These are phyloP conservation scores for Scleroderma bovista DNA, from an alignment of 768 basidiomycete genomes.

Conservation along the genomic window DNA sequence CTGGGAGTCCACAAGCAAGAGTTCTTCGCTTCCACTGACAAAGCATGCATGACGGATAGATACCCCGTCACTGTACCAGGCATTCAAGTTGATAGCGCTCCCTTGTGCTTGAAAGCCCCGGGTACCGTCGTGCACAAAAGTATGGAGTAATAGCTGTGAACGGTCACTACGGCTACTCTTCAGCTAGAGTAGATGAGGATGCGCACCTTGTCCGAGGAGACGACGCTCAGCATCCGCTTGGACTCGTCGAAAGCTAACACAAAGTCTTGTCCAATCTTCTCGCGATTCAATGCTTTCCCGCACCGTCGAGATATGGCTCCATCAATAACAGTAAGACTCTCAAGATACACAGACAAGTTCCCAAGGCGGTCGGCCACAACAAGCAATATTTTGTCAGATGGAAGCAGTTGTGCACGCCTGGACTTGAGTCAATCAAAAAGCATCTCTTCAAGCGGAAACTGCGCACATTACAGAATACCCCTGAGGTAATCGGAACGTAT, in stretches of 20 bases:
- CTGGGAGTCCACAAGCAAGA: slow-evolving; percentile 39
- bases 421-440: not conserved
- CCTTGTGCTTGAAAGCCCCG: slow-evolving; percentile 37
- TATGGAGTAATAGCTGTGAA: slow-evolving; percentile 30
- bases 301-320: slow-evolving; percentile 20
- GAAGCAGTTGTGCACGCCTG: slow-evolving; percentile 33
- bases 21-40: slow-evolving; percentile 41
- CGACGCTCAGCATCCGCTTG: slow-evolving; percentile 39
- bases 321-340: slow-evolving; percentile 22
- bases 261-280: slow-evolving; percentile 36
- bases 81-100: slow-evolving; percentile 31
- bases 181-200: not conserved
- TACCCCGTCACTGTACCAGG: slow-evolving; percentile 35
- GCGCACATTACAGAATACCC: not conserved
- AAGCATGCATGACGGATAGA: slow-evolving; percentile 34
- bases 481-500: slow-evolving; percentile 1
- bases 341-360: slow-evolving; percentile 32
- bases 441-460: not conserved
- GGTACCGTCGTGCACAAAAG: slow-evolving; percentile 37
- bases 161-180: not conserved
- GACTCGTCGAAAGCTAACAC: slow-evolving; percentile 43
- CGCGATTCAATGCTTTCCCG: slow-evolving; percentile 29
- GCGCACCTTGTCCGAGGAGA: slow-evolving; percentile 33
- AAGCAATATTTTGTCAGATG: slow-evolving; percentile 31
- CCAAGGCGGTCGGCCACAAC: slow-evolving; percentile 28